Base-by-base conservation (phyloP, 768 basidiomycete species). In the Coprinopsis strossmayeri region DNA sequence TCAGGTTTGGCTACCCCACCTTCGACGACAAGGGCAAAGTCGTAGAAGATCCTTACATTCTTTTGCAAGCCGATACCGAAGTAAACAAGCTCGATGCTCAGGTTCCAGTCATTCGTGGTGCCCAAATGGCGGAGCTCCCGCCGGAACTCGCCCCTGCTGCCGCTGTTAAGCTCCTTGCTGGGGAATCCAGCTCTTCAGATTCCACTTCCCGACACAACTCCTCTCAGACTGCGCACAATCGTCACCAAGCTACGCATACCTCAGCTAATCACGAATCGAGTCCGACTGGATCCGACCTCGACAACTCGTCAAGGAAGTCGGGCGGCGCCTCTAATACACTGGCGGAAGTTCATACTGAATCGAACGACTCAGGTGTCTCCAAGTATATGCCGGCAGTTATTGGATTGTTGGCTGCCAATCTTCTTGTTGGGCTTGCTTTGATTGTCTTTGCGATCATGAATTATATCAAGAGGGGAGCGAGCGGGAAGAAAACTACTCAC, bases 31-130 rank as follows among this genome's bases (percentile, higher is more conserved):
- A 17, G 20, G 43, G 27, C 43, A 42, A 26, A 10, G 24, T 42
- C 20, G 20, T 26, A 3, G 23, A 20, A 17, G 5, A 7, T 28
- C 27, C 43, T 5, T 45, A 45, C 43, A n/a, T 45, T 27, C 28
- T 45, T 15, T 12, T 45, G 4, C 25, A 45, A 45, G 27, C 43
- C 11, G 40, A 42, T 42, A 42, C 40, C 11, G 40, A 42, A 18
- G 40, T 21, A 9, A 20, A 28, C n/a, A 32, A 45, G 18, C 25
- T 11, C 5, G 28, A 32, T 3, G 30, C 21, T 5, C 9, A 45
- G 12, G 28, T 45, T 32, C 3, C 3, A n/a, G 28, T 18, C 26
- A 32, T 45, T 32, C 43, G 43, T 5, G 43, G 26, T 17, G 9
- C 5, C 5, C 25, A 28, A 13, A 7, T 45, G 9, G 5, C 27